phyloP scores from a whole-genome alignment of 345 rosid species.

The Barbarea vulgaris region DNA sequence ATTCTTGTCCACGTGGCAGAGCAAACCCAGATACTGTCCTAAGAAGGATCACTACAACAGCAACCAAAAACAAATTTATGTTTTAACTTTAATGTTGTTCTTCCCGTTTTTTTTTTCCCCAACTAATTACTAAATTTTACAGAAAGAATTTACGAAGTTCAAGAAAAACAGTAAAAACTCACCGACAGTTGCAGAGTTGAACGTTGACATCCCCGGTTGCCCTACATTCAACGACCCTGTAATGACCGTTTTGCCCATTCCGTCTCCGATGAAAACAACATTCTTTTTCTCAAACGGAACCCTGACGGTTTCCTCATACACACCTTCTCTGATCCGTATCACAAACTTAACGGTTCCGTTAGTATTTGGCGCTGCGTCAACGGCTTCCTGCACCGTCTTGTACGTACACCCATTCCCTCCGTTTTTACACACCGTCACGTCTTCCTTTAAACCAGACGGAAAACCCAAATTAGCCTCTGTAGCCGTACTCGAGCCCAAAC shows the following conservation, averaged over 20 bases:
- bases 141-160: background rate
- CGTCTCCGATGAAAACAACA: slow-evolving; percentile 82
- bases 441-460: slow-evolving; percentile 52
- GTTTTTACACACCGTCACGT: slow-evolving; percentile 72
- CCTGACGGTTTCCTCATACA: slow-evolving; percentile 77
- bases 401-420: slow-evolving; percentile 44
- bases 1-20: slow-evolving; percentile 12
- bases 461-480: slow-evolving; percentile 41
- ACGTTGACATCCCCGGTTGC: slow-evolving; percentile 63
- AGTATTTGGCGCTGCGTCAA: slow-evolving; percentile 67
- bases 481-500: slow-evolving; percentile 28
- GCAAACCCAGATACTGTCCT: background rate
- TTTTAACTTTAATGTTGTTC: slow-evolving; percentile 14
- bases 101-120: background rate
- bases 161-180: slow-evolving; percentile 16
- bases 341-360: slow-evolving; percentile 54
- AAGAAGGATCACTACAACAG: slow-evolving; percentile 8
- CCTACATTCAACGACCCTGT: slow-evolving; percentile 61
- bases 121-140: background rate
- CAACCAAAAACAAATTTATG: slow-evolving; percentile 9
- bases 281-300: slow-evolving; percentile 79
- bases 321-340: slow-evolving; percentile 65
- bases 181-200: slow-evolving; percentile 84
- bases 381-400: slow-evolving; percentile 80
- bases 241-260: slow-evolving; percentile 84